Evolutionary conservation across 2,329 filamentous ascomycete species (phyloP).

Genomic region (Apiospora koreana): DNA sequence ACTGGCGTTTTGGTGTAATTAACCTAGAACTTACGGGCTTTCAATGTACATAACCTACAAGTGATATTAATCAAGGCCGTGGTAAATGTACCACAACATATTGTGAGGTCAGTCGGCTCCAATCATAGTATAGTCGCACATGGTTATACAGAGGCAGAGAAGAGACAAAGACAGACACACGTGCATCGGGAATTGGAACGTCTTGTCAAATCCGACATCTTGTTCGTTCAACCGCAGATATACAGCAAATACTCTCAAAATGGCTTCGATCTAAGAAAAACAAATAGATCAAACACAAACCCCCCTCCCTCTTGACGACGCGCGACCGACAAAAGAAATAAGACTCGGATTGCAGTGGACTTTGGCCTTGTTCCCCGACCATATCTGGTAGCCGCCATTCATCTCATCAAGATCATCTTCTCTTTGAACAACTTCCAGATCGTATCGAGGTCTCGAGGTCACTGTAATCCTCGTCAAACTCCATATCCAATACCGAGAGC

Average conservation of each 20-base stretch:
- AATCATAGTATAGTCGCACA: too few species aligned
- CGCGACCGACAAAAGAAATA: slow-evolving; percentile 4
- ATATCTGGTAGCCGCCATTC: not conserved
- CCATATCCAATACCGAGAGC: not conserved
- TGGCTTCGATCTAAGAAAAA: not conserved
- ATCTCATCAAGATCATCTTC: not conserved
- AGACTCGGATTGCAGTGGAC: slow-evolving; percentile 2
- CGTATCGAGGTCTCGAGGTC: not conserved
- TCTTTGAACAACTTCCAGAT: not conserved
- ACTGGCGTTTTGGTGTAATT: too few species aligned
- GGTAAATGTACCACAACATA: too few species aligned
- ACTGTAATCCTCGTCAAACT: slow-evolving; percentile 1
- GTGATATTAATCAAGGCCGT: too few species aligned
- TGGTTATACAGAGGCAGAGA: too few species aligned
- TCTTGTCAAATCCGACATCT: not conserved
- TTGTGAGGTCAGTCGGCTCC: too few species aligned
- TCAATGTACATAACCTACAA: too few species aligned
- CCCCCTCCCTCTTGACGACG: not conserved
- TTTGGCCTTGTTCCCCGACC: not conserved
- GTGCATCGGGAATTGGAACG: not conserved
- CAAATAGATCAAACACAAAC: not conserved
- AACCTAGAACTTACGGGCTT: too few species aligned
- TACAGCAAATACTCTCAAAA: not conserved
- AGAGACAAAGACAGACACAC: not conserved
- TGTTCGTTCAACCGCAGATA: not conserved